Conservation (phyloP, 2,329 filamentous ascomycete genomes). For the Oidium heveae region DNA sequence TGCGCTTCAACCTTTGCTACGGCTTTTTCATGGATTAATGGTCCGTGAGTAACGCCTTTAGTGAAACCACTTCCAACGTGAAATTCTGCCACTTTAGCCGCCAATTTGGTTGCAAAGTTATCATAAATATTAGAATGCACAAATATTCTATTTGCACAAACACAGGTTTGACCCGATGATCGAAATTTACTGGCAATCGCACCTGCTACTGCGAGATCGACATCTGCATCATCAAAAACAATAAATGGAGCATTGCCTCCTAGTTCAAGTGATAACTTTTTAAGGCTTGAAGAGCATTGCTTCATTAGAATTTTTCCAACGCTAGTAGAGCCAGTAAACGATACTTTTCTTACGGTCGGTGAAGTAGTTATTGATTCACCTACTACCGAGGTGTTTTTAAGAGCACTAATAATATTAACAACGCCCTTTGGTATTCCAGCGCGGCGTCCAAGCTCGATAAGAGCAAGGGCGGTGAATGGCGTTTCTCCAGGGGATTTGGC, state of each 20-base stretch:
- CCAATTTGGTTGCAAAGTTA: constrained; percentile 40
- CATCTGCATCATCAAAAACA: constrained; percentile 82
- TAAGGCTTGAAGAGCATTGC: constrained; percentile 60
- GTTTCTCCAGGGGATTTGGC: constrained; percentile 82
- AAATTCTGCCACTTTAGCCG: constrained; percentile 47
- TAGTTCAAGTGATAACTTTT: constrained; percentile 66
- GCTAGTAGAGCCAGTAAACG: constrained; percentile 63
- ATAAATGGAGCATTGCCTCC: constrained; percentile 93
- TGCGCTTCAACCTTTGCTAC: constrained; percentile 56
- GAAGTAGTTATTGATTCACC: constrained; percentile 55
- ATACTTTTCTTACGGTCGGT: constrained; percentile 62
- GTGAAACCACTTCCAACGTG: constrained; percentile 53
- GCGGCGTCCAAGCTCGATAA: constrained; percentile 64
- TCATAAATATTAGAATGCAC: constrained; percentile 60
- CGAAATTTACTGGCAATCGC: constrained; percentile 81
- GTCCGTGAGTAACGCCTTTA: constrained; percentile 49
- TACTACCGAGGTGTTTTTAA: constrained; percentile 56
- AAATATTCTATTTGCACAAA: constrained; percentile 67
- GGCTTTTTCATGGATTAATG: constrained; percentile 65
- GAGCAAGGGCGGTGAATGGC: constrained; percentile 66
- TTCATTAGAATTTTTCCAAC: constrained; percentile 64
- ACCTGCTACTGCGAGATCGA: constrained; percentile 62
- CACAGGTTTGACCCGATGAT: constrained; percentile 84
- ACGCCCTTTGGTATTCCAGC: constrained; percentile 81
- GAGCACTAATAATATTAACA: constrained; percentile 64